Base-by-base conservation (phyloP, 2,329 filamentous ascomycete species). In the Dactylellina haptotyla region DNA sequence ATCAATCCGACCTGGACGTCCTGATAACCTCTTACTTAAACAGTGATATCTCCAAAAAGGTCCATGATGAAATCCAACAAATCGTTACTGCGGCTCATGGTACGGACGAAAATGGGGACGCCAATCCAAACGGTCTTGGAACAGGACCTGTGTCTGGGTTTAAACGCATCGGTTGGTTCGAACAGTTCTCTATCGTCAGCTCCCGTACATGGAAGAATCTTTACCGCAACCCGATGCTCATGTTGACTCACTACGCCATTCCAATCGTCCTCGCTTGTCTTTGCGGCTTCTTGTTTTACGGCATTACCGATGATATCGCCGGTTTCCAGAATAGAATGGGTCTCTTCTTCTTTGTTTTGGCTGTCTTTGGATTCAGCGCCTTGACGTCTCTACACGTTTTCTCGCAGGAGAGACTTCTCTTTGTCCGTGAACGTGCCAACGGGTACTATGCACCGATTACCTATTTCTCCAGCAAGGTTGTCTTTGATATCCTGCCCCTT, bases 211-310 rank as follows among this genome's bases (percentile, higher is more conserved):
- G 94, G 94, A 93, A 91, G 79, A 99, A 99, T 79, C 85, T 99
- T 4, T 98, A 99, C 83, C 89, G 95, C 66, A 97, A 99, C 80
- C 95, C 95, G 0, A 93, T 98, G 87, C 84, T 99, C 71, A 99
- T 99, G 95, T 86, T 99, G 67, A 97, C 93, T 0, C 95, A 99
- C 82, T 99, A 98, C 80, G 95, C 95, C 37, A 98, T 97, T 77
- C 93, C 95, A 5, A 98, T 99, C 73, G 83, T 98, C 0, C 86
- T 99, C 4, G 95, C 93, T 1, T 64, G 69, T 3, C 90, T 99
- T 67, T 93, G 94, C 1, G 95, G 95, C 2, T 98, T 91, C 81
- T 86, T 99, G 10, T 99, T 98, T 83, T 99, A 98, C 78, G 95
- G 94, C 1, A 84, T 99, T 51, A 97, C 93, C 0, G 93, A 97